A percentile compares a stretch with the other conserved stretches of the same genome.
phyloP scores from a whole-genome alignment of 371 early-diverging fungal genomes.

The Mucor piriformis region DNA sequence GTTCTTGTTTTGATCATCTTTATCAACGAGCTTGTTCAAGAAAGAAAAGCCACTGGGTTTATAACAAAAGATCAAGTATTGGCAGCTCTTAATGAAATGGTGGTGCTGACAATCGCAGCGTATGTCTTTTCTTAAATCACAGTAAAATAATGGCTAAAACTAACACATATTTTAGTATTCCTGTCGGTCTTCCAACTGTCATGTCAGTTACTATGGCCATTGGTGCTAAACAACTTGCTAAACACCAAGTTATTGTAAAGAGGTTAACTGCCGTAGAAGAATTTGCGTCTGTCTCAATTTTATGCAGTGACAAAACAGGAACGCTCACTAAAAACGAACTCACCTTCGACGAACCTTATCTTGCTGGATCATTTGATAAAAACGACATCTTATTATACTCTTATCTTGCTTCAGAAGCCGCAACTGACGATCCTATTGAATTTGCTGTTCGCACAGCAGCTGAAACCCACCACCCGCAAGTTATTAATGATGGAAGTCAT shows the following conservation, averaged over 20 bases:
- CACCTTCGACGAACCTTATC: slow-evolving; percentile 88
- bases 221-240: slow-evolving; percentile 88
- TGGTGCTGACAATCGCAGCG: slow-evolving; percentile 35
- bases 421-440: slow-evolving; percentile 94
- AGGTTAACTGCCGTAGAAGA: slow-evolving; percentile 94
- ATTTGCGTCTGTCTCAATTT: slow-evolving; percentile 89
- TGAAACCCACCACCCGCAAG: slow-evolving; percentile 70
- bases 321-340: slow-evolving; percentile 93
- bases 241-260: slow-evolving; percentile 92
- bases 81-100: slow-evolving; percentile 75
- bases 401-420: slow-evolving; percentile 88
- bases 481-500: slow-evolving; percentile 53
- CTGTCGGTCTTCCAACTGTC: slow-evolving; percentile 94
- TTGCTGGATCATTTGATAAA: slow-evolving; percentile 69
- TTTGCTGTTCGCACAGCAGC: slow-evolving; percentile 88
- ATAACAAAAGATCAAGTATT: slow-evolving; percentile 55
- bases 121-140: slow-evolving; percentile 5
- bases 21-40: slow-evolving; percentile 62
- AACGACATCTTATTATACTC: slow-evolving; percentile 87
- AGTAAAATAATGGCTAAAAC: neutral
- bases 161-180: slow-evolving; percentile 57
- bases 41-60: slow-evolving; percentile 33
- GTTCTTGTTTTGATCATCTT: slow-evolving; percentile 81
- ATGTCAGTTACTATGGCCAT: slow-evolving; percentile 96
- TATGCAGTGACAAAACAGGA: slow-evolving; percentile 97